These are phyloP conservation scores for Colletotrichum sp. DNA, from an alignment of 2,329 filamentous ascomycete species.

Conservation along the genomic window DNA sequence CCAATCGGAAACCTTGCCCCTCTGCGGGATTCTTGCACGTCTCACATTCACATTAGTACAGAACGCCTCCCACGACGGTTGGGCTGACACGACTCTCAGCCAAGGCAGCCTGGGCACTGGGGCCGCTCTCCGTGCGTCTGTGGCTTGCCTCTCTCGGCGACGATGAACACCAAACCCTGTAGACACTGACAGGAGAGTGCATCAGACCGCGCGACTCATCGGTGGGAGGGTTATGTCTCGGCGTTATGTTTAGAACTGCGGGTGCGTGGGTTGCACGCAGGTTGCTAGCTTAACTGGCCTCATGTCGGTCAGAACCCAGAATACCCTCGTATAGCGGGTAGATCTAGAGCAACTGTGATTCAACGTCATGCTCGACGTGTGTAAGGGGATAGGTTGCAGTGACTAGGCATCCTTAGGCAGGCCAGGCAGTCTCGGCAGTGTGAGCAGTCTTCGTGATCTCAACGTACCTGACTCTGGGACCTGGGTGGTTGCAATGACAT, in stretches of 20 bases:
- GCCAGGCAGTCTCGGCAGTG: not conserved
- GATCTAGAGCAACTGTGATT: not conserved
- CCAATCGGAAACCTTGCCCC: not conserved
- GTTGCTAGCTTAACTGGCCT: not conserved
- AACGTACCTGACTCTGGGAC: not conserved
- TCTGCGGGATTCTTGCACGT: not conserved
- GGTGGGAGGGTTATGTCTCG: not conserved
- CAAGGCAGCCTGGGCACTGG: slow-evolving; percentile 4
- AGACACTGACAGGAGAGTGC: not conserved
- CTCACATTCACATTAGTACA: not conserved
- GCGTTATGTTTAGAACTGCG: not conserved
- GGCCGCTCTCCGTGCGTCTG: not conserved
- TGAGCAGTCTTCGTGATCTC: not conserved
- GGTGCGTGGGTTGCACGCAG: not conserved
- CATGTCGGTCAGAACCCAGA: not conserved
- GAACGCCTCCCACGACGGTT: not conserved
- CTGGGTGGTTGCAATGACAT: not conserved
- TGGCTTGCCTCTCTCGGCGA: not conserved
- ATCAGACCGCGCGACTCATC: not conserved
- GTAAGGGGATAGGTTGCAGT: not conserved
- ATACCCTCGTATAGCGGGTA: not conserved
- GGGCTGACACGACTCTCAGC: slow-evolving; percentile 10
- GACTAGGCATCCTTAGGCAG: not conserved
- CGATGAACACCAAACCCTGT: not conserved
- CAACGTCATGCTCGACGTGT: not conserved